Evolutionary conservation across 2,329 filamentous ascomycete species (phyloP), one percentile per base, ranked within the genome.

Genomic region (Trichothecium sympodiale): DNA sequence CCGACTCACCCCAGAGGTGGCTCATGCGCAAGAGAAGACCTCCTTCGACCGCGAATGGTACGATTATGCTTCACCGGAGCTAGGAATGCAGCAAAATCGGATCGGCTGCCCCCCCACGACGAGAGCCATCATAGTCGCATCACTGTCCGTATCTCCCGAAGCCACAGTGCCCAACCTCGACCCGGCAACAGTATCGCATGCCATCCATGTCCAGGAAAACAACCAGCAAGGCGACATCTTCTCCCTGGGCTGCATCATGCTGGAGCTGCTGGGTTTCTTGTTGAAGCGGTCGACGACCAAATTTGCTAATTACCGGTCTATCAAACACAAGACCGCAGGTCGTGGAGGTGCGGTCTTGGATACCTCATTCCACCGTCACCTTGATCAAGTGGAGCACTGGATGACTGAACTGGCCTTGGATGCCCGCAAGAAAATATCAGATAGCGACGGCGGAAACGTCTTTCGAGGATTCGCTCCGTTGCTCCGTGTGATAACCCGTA

Each of bases 41-140:
- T 63, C 59, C 3, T 76, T 80, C 42, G 77, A 82, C 44, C 76
- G 77, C 41, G 82, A 85, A 50, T 64, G 64, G 8, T 85, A 85
- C 54, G 76, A 83, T 47, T 86, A 86, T 48, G 73, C 74, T 1
- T 77, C 82, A 1, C 82, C 83, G 1, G 83, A 88, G 48, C 67
- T 73, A 37, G 72, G 71, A 63, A 64, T 60, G 49, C 65, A 58
- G 28, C 61, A 61, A 16, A 45, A 45, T 16, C 53, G 52, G 41
- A 56, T 57, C 16, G 49, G 48, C 29, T 55, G 50, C 26, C 55
- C 55, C 10, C 48, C 56, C 8, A 41, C 52, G 30, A 48, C 55
- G 38, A 53, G 52, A 41, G 48, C 53, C 32, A 27, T 39, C 9
- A n/a, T n/a, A n/a, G 49, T 54, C 12, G 43, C 54, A 6, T 41